Conservation (phyloP, 768 basidiomycete species). For the Tephrocybe rancida region DNA sequence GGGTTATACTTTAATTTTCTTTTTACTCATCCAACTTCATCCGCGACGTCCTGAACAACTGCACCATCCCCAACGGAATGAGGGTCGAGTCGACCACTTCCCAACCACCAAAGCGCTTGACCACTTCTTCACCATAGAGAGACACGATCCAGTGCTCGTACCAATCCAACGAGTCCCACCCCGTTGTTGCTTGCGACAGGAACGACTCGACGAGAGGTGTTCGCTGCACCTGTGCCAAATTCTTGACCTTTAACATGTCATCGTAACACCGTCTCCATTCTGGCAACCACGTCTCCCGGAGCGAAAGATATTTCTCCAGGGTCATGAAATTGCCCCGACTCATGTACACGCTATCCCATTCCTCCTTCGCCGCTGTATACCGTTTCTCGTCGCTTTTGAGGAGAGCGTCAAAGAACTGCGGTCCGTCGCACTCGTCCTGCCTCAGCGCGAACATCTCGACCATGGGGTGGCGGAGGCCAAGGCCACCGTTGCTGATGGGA, state of each 20-base stretch:
- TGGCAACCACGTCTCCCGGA: constrained; percentile 16
- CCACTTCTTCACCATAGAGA: constrained; percentile 40
- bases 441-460: constrained; percentile 35
- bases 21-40: constrained; percentile 33
- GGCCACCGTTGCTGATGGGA: constrained; percentile 28
- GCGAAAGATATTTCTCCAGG: constrained; percentile 12
- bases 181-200: constrained; percentile 1
- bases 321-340: constrained; percentile 14
- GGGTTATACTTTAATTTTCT: no score
- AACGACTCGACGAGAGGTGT: constrained; percentile 7
- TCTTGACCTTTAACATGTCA: constrained; percentile 2
- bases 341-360: constrained; percentile 20
- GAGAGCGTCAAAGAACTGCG: constrained; percentile 18
- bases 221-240: neutral
- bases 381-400: constrained; percentile 25
- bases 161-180: constrained; percentile 22
- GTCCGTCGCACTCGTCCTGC: constrained; percentile 2
- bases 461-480: constrained; percentile 36
- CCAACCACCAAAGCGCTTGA: constrained; percentile 39
- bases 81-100: constrained; percentile 40
- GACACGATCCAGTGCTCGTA: constrained; percentile 39
- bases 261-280: constrained; percentile 14
- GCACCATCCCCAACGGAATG: constrained; percentile 44
- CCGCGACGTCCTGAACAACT: constrained; percentile 36
- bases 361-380: constrained; percentile 25